Percentiles rank a stretch among this genome's conserved stretches.
Conservation (phyloP, 1,284 basidiomycete species). For the Wolfiporia cocos region DNA sequence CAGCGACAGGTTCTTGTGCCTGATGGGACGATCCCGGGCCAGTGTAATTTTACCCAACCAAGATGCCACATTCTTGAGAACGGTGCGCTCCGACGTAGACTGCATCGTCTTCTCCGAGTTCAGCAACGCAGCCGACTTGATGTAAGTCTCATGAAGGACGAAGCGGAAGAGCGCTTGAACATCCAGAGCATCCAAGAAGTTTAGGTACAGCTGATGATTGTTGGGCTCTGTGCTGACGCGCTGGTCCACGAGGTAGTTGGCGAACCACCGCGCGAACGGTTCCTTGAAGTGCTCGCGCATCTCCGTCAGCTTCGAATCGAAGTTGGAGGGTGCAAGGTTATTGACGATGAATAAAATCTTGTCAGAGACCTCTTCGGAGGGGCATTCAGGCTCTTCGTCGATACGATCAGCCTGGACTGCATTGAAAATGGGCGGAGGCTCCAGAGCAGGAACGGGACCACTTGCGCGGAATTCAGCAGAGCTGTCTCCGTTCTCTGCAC, state of each 20-base stretch:
- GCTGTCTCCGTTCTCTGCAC: slow-evolving; percentile 34
- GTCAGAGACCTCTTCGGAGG: slow-evolving; percentile 88
- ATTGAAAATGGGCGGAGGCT: slow-evolving; percentile 57
- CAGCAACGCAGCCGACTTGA: slow-evolving; percentile 81
- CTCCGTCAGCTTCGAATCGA: slow-evolving; percentile 81
- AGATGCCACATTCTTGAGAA: slow-evolving; percentile 91
- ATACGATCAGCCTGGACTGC: slow-evolving; percentile 66
- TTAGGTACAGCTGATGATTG: slow-evolving; percentile 93
- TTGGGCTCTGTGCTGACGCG: slow-evolving; percentile 96
- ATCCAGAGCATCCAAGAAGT: slow-evolving; percentile 84
- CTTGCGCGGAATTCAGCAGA: slow-evolving; percentile 35
- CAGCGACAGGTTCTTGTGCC: slow-evolving; percentile 90
- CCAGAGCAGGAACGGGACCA: slow-evolving; percentile 28
- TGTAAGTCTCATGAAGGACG: slow-evolving; percentile 89
- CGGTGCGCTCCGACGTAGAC: slow-evolving; percentile 78
- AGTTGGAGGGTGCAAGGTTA: slow-evolving; percentile 93
- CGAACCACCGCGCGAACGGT: slow-evolving; percentile 90
- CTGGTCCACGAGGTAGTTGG: slow-evolving; percentile 94
- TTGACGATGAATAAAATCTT: slow-evolving; percentile 98
- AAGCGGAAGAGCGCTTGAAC: slow-evolving; percentile 62
- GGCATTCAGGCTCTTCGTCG: slow-evolving; percentile 58
- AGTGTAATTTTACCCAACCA: slow-evolving; percentile 96
- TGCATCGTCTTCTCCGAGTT: slow-evolving; percentile 92
- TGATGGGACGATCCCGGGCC: slow-evolving; percentile 89
- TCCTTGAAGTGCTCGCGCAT: slow-evolving; percentile 81